Evolutionary conservation across 495 filamentous ascomycete genomes (phyloP).

Genomic region (Xylaria intraflava): DNA sequence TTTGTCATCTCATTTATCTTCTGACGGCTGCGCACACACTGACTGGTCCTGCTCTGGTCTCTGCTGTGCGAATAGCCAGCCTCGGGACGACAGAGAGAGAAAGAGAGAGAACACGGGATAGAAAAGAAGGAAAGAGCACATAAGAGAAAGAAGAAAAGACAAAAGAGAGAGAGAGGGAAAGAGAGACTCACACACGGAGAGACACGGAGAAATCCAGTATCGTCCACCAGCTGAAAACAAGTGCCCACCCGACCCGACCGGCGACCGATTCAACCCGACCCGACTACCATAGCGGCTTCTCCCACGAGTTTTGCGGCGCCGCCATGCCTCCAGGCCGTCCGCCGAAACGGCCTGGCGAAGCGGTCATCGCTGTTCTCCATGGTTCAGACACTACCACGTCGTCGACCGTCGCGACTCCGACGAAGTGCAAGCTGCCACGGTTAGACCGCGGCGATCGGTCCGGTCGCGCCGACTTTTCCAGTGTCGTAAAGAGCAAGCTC

Average conservation of each 20-base stretch:
- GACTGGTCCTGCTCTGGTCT: no score
- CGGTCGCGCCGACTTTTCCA: conserved; percentile 57
- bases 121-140: no score
- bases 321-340: conserved; percentile 32
- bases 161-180: no score
- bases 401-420: conserved; percentile 15
- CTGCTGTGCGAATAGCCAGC: no score
- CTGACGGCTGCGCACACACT: no score
- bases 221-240: neutral
- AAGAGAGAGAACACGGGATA: no score
- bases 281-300: conserved; percentile 4
- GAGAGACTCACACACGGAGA: no score
- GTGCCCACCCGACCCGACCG: neutral
- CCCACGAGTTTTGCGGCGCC: conserved; percentile 18
- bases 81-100: no score
- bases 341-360: conserved; percentile 38
- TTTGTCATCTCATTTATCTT: no score
- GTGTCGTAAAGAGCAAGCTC: conserved; percentile 57
- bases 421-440: conserved; percentile 42
- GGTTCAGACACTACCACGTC: conserved; percentile 1
- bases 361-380: conserved; percentile 16
- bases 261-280: neutral
- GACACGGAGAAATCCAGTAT: no score
- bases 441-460: conserved; percentile 30
- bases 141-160: no score